Evolutionary conservation across 345 rosid species (phyloP), one percentile per base, ranked within the genome.

Genomic region (Theobroma cacao): DNA sequence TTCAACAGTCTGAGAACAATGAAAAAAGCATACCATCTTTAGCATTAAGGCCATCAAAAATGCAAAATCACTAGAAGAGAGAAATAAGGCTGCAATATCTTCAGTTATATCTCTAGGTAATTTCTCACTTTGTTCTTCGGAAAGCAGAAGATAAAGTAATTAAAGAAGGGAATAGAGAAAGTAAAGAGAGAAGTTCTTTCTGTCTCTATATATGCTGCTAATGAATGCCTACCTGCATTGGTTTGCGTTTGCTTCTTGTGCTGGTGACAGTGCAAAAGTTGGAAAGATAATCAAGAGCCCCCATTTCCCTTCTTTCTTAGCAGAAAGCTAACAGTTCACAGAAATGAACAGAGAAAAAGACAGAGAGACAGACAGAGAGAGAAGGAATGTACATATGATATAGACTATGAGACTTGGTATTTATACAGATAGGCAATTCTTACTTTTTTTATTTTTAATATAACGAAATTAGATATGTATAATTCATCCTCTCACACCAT

Each of bases 261-360:
- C 86, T 84, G 82, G 92, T 87, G 80, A 88, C 90, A 26, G 87
- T 86, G 80, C 97, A 95, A 80, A 95, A 93, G 93, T 87, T 86
- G 20, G 96, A 86, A 81, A 95, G 86, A 73, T 91, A 92, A 85
- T 95, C 92, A 74, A 95, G 91, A 74, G 96, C 98, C 28, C 99
- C 98, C 98, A 93, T 93, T 70, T 80, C 79, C 13, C 28, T 62
- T 18, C 40, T 77, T 43, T 61, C 76, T 69, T 81, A 8, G 60
- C 53, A 79, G 70, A 83, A 82, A 79, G 74, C 70, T 64, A 59
- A 33, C 48, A 3, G 31, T 31, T 13, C 45, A 75, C 41, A 58
- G 60, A 65, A 61, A 53, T 67, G 12, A 31, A 64, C 9, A 34
- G 74, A 38, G n/a, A n/a, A n/a, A n/a, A n/a, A 63, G 5, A 70